Conservation (phyloP, 768 basidiomycete species). For the Saitozyma podzolica region DNA sequence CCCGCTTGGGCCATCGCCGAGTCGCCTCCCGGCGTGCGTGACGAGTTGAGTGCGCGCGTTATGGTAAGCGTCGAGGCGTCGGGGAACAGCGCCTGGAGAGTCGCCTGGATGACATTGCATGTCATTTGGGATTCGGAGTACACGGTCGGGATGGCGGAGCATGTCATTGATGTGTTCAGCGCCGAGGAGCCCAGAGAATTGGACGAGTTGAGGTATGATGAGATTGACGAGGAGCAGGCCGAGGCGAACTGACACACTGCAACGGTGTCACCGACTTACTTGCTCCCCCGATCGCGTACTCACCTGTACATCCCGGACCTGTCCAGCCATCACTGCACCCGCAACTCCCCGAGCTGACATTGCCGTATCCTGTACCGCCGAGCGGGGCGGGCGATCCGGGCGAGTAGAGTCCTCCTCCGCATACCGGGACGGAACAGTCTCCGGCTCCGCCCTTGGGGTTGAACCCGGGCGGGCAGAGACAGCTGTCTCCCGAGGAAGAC, state of each 20-base stretch:
- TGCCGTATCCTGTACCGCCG: conserved; percentile 59
- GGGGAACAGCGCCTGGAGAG: conserved; percentile 74
- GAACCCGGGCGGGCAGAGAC: conserved; percentile 79
- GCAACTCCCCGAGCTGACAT: conserved; percentile 69
- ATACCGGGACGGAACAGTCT: conserved; percentile 58
- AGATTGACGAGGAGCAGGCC: conserved; percentile 66
- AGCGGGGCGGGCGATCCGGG: conserved; percentile 59
- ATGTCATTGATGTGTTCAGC: conserved; percentile 68
- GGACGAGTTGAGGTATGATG: conserved; percentile 54
- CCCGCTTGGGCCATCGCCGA: conserved; percentile 12
- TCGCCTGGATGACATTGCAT: conserved; percentile 80
- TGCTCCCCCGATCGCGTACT: neutral
- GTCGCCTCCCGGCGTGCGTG: conserved; percentile 61
- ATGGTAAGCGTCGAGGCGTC: conserved; percentile 72
- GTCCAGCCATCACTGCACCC: conserved; percentile 73
- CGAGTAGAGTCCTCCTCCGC: conserved; percentile 74
- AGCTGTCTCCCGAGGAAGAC: conserved; percentile 57
- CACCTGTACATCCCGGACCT: conserved; percentile 56
- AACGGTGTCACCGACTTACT: neutral
- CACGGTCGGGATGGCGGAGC: conserved; percentile 68
- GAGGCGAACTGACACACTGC: conserved; percentile 66
- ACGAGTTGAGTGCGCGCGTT: conserved; percentile 69
- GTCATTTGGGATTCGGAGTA: conserved; percentile 80
- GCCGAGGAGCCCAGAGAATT: conserved; percentile 19
- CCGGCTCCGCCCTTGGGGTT: conserved; percentile 22